These are phyloP conservation scores for Leishmania arabica DNA, from an alignment of 208 protist genomes.

Conservation along the genomic window DNA sequence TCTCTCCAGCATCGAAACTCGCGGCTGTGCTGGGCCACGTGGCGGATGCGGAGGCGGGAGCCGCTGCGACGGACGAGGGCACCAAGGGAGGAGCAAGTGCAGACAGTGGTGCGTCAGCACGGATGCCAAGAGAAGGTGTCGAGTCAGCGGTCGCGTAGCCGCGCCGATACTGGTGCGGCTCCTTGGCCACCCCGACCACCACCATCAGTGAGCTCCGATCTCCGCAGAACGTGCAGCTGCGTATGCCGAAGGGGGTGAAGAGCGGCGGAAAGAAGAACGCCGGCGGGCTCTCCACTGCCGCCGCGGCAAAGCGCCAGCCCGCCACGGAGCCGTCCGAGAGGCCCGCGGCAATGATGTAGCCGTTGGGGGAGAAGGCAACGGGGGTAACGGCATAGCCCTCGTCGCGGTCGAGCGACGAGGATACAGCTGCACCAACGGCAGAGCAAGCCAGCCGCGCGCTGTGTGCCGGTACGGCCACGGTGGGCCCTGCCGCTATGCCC, in stretches of 20 bases:
- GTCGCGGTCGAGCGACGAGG: neutral
- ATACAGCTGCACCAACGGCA: neutral
- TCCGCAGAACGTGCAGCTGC: slow-evolving; percentile 66
- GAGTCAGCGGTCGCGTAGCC: neutral
- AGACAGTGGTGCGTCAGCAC: neutral
- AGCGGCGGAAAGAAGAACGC: slow-evolving; percentile 43
- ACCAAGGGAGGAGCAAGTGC: neutral
- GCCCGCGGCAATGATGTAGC: slow-evolving; percentile 70
- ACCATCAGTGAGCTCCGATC: slow-evolving; percentile 61
- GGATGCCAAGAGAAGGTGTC: neutral
- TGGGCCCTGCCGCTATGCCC: neutral
- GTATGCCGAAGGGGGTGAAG: slow-evolving; percentile 51
- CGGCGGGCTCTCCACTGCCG: slow-evolving; percentile 33
- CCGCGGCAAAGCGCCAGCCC: slow-evolving; percentile 64
- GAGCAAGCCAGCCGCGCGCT: no score
- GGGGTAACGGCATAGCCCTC: slow-evolving; percentile 45
- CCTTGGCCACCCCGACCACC: slow-evolving; percentile 52
- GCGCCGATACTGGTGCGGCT: slow-evolving; percentile 34
- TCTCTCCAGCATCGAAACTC: slow-evolving; percentile 4
- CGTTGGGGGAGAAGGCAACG: slow-evolving; percentile 61
- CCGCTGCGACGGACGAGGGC: neutral
- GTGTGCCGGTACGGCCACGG: neutral
- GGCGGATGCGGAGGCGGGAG: neutral
- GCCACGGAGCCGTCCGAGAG: slow-evolving; percentile 74
- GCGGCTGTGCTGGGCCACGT: neutral